Evolutionary conservation across 1,139 yeast genomes (phyloP).

Genomic region (Suhomyces maxii): DNA sequence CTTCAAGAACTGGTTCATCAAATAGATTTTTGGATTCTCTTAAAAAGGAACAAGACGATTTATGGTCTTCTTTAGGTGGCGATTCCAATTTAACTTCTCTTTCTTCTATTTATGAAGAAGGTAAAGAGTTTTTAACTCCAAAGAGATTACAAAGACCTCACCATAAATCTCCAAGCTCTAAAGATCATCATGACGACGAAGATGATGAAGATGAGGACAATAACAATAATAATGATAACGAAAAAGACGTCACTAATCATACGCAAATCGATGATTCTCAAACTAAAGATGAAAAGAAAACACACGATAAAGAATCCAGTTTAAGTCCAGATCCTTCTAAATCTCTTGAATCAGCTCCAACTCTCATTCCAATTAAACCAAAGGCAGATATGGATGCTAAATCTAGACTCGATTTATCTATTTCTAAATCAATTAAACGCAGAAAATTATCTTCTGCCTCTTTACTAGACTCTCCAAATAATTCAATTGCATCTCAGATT

Average conservation of each 20-base stretch:
- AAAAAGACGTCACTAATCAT: neutral
- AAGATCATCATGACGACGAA: neutral
- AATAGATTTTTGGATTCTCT: constrained; percentile 10
- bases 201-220: neutral
- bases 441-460: constrained; percentile 12
- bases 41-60: constrained; percentile 24
- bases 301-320: neutral
- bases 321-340: neutral
- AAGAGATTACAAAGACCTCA: constrained; percentile 19
- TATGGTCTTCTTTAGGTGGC: constrained; percentile 35
- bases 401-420: constrained; percentile 8
- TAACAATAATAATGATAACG: neutral
- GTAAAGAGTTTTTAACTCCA: constrained; percentile 35
- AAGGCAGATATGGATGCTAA: constrained; percentile 5
- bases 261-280: neutral
- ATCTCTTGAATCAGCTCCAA: constrained; percentile 12
- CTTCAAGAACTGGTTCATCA: constrained; percentile 14
- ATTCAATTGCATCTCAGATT: constrained; percentile 39
- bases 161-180: neutral
- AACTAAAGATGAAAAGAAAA: neutral
- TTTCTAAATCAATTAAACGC: constrained; percentile 12
- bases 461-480: constrained; percentile 35
- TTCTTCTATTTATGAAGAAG: constrained; percentile 31
- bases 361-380: constrained; percentile 9
- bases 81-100: constrained; percentile 27